These are phyloP conservation scores for Cunninghamia lanceolata DNA, from an alignment of 75 land plant genomes.

Conservation along the genomic window DNA sequence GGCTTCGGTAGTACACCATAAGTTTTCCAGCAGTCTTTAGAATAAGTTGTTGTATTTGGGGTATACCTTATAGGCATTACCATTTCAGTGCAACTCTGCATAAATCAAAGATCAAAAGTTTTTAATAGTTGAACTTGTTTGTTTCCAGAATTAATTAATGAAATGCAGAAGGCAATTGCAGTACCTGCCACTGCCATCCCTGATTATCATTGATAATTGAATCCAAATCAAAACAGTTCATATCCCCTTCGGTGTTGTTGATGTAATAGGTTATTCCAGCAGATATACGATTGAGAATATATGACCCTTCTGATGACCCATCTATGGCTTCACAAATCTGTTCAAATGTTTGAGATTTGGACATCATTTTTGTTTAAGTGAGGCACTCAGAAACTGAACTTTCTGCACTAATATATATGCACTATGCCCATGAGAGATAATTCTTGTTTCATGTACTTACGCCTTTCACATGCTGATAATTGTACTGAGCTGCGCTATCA, in stretches of 20 bases:
- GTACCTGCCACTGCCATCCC: background rate
- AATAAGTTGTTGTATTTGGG: conserved; percentile 44
- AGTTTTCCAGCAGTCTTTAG: conserved; percentile 24
- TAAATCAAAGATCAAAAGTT: background rate
- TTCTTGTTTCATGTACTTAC: background rate
- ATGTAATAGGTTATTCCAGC: conserved; percentile 26
- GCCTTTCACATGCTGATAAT: background rate
- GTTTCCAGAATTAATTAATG: background rate
- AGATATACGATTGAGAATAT: conserved; percentile 26
- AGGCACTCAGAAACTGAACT: no score
- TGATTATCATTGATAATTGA: no score
- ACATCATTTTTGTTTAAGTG: no score
- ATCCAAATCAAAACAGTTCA: background rate
- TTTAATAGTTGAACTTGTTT: background rate
- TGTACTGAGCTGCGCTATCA: conserved; percentile 17
- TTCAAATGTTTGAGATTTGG: no score
- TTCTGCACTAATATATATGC: no score
- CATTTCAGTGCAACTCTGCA: conserved; percentile 66
- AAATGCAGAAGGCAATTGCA: background rate
- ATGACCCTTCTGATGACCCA: conserved; percentile 23
- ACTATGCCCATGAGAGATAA: background rate
- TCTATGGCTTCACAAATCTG: conserved; percentile 42
- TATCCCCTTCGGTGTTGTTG: conserved; percentile 4
- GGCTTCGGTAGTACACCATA: conserved; percentile 52
- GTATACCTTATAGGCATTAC: conserved; percentile 62